Evolutionary conservation across 2,329 filamentous ascomycete species (phyloP).

Genomic region (Sarocladium strictum): DNA sequence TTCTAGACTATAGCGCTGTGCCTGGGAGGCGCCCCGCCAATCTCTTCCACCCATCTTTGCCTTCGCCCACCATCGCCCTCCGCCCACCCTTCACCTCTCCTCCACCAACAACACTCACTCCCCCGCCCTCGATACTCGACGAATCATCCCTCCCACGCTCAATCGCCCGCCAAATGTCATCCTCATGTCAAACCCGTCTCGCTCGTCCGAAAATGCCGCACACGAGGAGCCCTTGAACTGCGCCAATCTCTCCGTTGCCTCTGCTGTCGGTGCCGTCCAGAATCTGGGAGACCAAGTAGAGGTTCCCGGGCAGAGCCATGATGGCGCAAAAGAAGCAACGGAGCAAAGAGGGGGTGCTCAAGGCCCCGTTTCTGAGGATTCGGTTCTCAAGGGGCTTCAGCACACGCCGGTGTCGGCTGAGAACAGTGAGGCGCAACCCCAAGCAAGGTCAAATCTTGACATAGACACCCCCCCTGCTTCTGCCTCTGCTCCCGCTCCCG

Average conservation of each 20-base stretch:
- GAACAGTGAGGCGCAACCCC: slow-evolving; percentile 3
- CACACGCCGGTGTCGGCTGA: slow-evolving; percentile 6
- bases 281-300: background rate
- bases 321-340: background rate
- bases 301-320: background rate
- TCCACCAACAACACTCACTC: slow-evolving; percentile 7
- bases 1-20: too few relatives aligned
- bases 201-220: slow-evolving; percentile 50
- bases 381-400: background rate
- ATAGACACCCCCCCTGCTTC: slow-evolving; percentile 9
- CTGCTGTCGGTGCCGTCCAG: background rate
- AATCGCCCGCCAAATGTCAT: slow-evolving; percentile 42
- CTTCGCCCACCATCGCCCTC: slow-evolving; percentile 10
- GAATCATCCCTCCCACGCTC: slow-evolving; percentile 26
- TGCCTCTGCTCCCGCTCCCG: slow-evolving; percentile 9
- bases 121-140: slow-evolving; percentile 12
- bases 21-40: slow-evolving; percentile 3
- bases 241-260: slow-evolving; percentile 11
- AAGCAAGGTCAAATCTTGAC: background rate
- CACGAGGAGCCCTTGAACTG: slow-evolving; percentile 37
- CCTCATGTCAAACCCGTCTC: slow-evolving; percentile 51
- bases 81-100: slow-evolving; percentile 10
- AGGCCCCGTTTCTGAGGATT: background rate
- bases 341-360: background rate
- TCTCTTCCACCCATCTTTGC: slow-evolving; percentile 9